Conservation (phyloP, 2,329 filamentous ascomycete genomes). For the Pseudopyricularia javanii region DNA sequence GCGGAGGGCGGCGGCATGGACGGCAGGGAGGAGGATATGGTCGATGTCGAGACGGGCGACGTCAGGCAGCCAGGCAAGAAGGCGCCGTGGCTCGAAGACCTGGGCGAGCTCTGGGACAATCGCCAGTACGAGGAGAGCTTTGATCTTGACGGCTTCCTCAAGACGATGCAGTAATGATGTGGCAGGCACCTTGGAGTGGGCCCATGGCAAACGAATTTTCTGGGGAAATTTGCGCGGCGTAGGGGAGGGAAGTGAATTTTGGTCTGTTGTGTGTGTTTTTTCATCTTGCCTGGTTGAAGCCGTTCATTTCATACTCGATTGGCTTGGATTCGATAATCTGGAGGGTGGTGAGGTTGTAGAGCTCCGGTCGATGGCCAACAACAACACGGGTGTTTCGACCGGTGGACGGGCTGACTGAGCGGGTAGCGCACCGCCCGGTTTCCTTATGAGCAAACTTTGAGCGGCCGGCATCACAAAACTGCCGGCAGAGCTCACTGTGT, state of each 20-base stretch:
- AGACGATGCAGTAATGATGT: conserved; percentile 62
- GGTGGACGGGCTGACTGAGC: no score
- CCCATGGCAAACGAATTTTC: not conserved
- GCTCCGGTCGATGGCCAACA: not conserved
- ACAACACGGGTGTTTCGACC: no score
- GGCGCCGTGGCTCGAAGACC: conserved; percentile 77
- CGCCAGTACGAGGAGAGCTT: conserved; percentile 97
- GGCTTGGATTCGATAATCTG: not conserved
- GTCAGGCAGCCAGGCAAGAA: conserved; percentile 93
- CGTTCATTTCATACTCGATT: not conserved
- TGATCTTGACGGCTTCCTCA: conserved; percentile 88
- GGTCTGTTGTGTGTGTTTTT: not conserved
- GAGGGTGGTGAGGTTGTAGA: not conserved
- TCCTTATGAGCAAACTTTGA: no score
- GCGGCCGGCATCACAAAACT: no score
- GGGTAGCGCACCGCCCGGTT: no score
- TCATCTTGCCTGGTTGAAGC: not conserved
- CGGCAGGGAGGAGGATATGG: conserved; percentile 70
- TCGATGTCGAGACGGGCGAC: conserved; percentile 84
- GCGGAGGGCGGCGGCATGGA: conserved; percentile 37
- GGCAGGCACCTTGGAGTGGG: not conserved
- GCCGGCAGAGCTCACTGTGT: no score
- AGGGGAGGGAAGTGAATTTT: not conserved
- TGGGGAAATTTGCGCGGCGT: not conserved
- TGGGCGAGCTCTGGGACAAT: conserved; percentile 95